Evolutionary conservation across 1,139 yeast genomes (phyloP).

Genomic region (Suhomyces terraborum): DNA sequence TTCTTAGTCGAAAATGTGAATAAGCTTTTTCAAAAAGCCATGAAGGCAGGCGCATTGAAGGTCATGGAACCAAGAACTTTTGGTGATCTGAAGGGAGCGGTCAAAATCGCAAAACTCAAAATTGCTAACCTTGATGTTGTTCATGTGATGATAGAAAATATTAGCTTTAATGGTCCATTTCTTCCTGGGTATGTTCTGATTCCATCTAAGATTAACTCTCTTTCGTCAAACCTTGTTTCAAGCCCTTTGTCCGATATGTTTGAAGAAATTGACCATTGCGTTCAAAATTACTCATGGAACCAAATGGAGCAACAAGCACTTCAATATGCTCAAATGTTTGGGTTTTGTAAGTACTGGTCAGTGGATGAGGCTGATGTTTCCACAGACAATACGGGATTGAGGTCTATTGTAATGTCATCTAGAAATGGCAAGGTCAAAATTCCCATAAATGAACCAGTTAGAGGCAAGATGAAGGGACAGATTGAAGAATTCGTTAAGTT

Average conservation of each 20-base stretch:
- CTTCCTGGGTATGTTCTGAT: constrained; percentile 54
- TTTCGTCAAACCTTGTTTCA: no score
- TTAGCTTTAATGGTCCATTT: constrained; percentile 49
- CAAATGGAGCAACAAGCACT: constrained; percentile 59
- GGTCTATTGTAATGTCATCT: constrained; percentile 77
- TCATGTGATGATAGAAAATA: constrained; percentile 64
- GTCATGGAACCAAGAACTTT: constrained; percentile 43
- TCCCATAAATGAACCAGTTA: constrained; percentile 85
- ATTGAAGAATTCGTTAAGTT: constrained; percentile 79
- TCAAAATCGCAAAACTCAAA: constrained; percentile 55
- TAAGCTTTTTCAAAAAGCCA: constrained; percentile 46
- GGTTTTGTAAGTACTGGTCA: constrained; percentile 80
- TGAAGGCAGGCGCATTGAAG: constrained; percentile 55
- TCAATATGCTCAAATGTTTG: constrained; percentile 62
- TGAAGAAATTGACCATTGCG: constrained; percentile 68
- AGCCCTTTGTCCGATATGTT: constrained; percentile 23
- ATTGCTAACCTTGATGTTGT: constrained; percentile 64
- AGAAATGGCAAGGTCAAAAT: constrained; percentile 66
- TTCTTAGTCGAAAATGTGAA: constrained; percentile 57
- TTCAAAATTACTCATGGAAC: constrained; percentile 75
- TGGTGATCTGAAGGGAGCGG: constrained; percentile 52
- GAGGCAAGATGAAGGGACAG: constrained; percentile 66
- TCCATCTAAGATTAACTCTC: neutral
- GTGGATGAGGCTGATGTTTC: constrained; percentile 76
- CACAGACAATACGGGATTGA: constrained; percentile 67